Evolutionary conservation across 2,329 filamentous ascomycete genomes (phyloP).

Genomic region (Colletotrichum sp.): DNA sequence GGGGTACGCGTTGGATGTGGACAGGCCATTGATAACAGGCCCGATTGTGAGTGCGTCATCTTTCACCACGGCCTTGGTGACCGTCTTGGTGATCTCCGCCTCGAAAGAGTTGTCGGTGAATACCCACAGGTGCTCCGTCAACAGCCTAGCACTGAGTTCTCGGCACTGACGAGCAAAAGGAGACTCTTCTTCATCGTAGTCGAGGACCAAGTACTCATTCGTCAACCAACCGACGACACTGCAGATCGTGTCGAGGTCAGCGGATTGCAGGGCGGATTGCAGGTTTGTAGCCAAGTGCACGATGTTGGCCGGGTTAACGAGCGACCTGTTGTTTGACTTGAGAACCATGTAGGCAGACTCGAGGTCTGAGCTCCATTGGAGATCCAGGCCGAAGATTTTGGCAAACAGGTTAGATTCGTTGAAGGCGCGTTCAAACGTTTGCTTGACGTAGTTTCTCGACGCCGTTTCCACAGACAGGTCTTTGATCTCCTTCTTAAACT

Average conservation of each 20-base stretch:
- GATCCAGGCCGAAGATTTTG: constrained; percentile 61
- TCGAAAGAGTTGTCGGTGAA: constrained; percentile 62
- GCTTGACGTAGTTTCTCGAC: constrained; percentile 63
- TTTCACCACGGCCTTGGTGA: constrained; percentile 52
- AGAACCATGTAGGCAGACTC: constrained; percentile 58
- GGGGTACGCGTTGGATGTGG: constrained; percentile 63
- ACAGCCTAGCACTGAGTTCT: constrained; percentile 59
- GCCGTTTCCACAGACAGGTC: constrained; percentile 57
- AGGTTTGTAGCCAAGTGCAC: constrained; percentile 54
- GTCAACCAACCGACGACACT: constrained; percentile 63
- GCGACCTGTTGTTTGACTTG: constrained; percentile 53
- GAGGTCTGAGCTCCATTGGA: constrained; percentile 53
- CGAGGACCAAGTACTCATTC: constrained; percentile 61
- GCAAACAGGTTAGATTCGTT: constrained; percentile 59
- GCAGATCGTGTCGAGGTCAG: constrained; percentile 56
- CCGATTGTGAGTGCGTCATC: constrained; percentile 56
- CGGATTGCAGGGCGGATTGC: constrained; percentile 52
- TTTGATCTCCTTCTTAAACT: constrained; percentile 59
- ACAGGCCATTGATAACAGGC: constrained; percentile 51
- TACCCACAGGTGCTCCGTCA: constrained; percentile 63
- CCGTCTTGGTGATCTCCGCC: constrained; percentile 59
- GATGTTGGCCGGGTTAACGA: constrained; percentile 61
- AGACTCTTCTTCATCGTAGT: constrained; percentile 62
- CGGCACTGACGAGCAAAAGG: constrained; percentile 58
- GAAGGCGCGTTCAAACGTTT: constrained; percentile 63